These are phyloP conservation scores for Thielaviopsis musarum DNA, from an alignment of 2,329 filamentous ascomycete genomes.

Conservation along the genomic window DNA sequence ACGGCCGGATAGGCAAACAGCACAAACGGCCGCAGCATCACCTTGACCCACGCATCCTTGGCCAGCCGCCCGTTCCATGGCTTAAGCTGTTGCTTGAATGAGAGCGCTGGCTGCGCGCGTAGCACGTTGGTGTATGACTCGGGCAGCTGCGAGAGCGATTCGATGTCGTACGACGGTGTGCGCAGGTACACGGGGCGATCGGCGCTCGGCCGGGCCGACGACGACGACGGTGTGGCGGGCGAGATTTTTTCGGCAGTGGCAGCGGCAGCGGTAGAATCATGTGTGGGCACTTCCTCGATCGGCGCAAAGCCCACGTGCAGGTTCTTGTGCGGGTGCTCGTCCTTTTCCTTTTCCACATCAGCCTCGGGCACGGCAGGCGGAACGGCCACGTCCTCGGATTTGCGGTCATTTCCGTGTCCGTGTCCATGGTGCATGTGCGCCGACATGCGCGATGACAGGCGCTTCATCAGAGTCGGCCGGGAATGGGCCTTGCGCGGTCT, in stretches of 20 bases:
- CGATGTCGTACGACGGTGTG: conserved; percentile 9
- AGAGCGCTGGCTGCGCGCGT: conserved; percentile 47
- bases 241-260: background rate
- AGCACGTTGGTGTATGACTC: conserved; percentile 54
- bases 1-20: conserved; percentile 78
- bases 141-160: conserved; percentile 12
- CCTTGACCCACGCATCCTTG: conserved; percentile 63
- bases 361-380: background rate
- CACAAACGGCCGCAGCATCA: conserved; percentile 64
- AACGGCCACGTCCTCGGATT: background rate
- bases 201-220: background rate
- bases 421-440: conserved; percentile 8
- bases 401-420: background rate
- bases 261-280: conserved; percentile 2
- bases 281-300: background rate
- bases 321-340: conserved; percentile 15
- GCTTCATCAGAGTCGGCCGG: conserved; percentile 29
- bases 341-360: conserved; percentile 4
- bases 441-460: conserved; percentile 28
- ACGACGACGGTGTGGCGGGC: background rate
- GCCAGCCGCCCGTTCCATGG: conserved; percentile 65
- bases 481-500: conserved; percentile 22
- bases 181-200: conserved; percentile 4
- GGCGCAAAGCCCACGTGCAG: conserved; percentile 20
- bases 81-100: conserved; percentile 57